These are phyloP conservation scores for Plasmodium chabaudi DNA, from an alignment of 169 alveolate genomes.

Conservation along the genomic window DNA sequence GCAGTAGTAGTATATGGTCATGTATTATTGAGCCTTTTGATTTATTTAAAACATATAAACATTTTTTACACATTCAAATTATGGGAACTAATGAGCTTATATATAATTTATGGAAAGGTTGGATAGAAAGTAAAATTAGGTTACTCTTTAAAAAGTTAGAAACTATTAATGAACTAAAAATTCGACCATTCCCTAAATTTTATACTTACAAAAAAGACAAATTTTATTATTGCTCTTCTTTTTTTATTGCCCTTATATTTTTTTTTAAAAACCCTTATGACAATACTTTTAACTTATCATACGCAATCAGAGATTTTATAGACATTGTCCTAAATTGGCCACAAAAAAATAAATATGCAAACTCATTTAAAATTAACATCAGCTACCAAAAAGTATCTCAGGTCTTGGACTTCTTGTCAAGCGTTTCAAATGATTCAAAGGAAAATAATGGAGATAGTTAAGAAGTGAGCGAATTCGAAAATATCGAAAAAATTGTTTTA, in stretches of 20 bases:
- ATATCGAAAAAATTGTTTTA: too few species aligned
- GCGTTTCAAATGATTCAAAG: slow-evolving; percentile 1
- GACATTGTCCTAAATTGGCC: slow-evolving; percentile 70
- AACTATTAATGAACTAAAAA: slow-evolving; percentile 82
- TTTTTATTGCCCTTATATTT: slow-evolving; percentile 56
- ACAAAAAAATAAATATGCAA: slow-evolving; percentile 44
- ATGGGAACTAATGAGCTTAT: slow-evolving; percentile 86
- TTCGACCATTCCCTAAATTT: slow-evolving; percentile 87
- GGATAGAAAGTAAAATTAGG: slow-evolving; percentile 90
- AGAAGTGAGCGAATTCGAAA: neutral
- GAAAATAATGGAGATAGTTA: neutral
- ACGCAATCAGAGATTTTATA: slow-evolving; percentile 65
- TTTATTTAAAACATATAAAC: slow-evolving; percentile 85
- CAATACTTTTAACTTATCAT: slow-evolving; percentile 59
- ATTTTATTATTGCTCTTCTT: slow-evolving; percentile 42
- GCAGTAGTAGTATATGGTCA: slow-evolving; percentile 78
- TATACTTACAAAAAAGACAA: slow-evolving; percentile 49
- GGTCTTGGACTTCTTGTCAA: slow-evolving; percentile 45
- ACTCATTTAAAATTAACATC: slow-evolving; percentile 53
- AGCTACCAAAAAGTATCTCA: slow-evolving; percentile 57
- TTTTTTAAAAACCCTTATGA: slow-evolving; percentile 55
- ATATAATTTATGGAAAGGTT: slow-evolving; percentile 88
- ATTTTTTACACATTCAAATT: slow-evolving; percentile 87
- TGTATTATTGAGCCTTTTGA: slow-evolving; percentile 84
- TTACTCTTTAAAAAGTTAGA: slow-evolving; percentile 87